Base-by-base conservation (phyloP, 2,329 filamentous ascomycete genomes). In the Fusarium austroafricanum region DNA sequence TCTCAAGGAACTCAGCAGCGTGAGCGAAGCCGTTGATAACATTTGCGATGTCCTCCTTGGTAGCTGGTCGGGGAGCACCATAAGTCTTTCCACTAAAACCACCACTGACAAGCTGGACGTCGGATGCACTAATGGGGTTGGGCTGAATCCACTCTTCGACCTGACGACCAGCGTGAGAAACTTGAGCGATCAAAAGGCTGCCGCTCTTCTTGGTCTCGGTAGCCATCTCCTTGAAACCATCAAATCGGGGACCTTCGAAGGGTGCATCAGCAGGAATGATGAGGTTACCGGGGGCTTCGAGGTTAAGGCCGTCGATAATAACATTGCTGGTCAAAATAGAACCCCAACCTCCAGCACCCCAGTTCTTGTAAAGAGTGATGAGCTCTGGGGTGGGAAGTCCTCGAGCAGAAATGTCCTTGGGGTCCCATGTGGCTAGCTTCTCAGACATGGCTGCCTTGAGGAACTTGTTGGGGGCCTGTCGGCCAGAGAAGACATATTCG, bases 91-190 rank as follows among this genome's bases (percentile, higher is more conserved):
- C 81, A 53, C 83, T 78, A 6, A 88, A 87, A 0, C 86, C 86
- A 72, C 85, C 86, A 72, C 85, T 62, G 87, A 83, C 5, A 85
- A 79, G 61, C 20, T 65, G 71, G 83, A 90, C 71, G 0, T 86
- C 84, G 1, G 87, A 87, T 0, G 87, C 83, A 70, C 90, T 84
- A 21, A 67, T 63, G 3, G 67, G 62, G 14, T 68, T 55, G 37
- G 65, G 65, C 10, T 68, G 55, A 5, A 68, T 18, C 65, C 65
- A 68, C 2, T 60, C 65, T 23, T 68, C 65, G 20, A 68, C 65
- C 10, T 68, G 65, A 21, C 65, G 65, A 15, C 65, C 65, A n/a
- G 49, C 60, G 20, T 68, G 65, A 6, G 65, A 61, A 11, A 68
- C 54, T 37, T 68, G 65, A 4, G 49, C 65, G 15, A 68, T 44